These are phyloP conservation scores for Coniella vitis DNA, from an alignment of 2,329 filamentous ascomycete genomes.

Conservation along the genomic window DNA sequence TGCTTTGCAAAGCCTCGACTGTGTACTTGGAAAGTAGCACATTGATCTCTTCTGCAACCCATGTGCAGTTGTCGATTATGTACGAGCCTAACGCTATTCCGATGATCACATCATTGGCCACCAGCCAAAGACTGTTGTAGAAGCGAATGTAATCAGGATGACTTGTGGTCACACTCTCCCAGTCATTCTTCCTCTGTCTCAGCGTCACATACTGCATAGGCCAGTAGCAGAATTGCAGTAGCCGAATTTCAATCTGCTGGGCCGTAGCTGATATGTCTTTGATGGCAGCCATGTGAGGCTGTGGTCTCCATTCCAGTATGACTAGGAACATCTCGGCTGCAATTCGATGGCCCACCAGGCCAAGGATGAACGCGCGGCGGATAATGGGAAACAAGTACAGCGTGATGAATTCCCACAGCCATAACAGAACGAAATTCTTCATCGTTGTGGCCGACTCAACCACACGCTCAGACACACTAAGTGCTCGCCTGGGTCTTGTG, in stretches of 20 bases:
- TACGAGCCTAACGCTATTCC: conserved; percentile 94
- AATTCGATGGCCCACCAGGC: conserved; percentile 72
- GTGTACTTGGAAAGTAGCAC: conserved; percentile 72
- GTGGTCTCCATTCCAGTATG: conserved; percentile 77
- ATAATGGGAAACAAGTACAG: conserved; percentile 74
- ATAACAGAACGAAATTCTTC: conserved; percentile 65
- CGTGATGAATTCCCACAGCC: conserved; percentile 63
- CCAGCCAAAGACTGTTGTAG: conserved; percentile 97
- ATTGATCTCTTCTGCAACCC: conserved; percentile 76
- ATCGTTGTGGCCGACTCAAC: conserved; percentile 88
- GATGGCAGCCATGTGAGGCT: conserved; percentile 72
- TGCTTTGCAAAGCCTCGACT: conserved; percentile 77
- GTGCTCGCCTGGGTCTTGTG: conserved; percentile 69
- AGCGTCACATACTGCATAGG: conserved; percentile 92
- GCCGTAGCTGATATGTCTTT: conserved; percentile 96
- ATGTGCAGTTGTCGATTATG: conserved; percentile 87
- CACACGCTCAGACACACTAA: conserved; percentile 90
- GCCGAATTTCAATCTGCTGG: conserved; percentile 91
- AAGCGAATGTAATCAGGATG: conserved; percentile 98
- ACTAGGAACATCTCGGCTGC: conserved; percentile 72
- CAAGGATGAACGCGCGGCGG: conserved; percentile 65
- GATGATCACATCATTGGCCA: conserved; percentile 97
- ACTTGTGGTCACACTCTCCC: conserved; percentile 91
- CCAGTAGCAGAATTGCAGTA: conserved; percentile 99
- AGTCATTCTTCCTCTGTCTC: conserved; percentile 81